Conservation (phyloP, 345 rosid genomes). For the Pistacia atlantica region DNA sequence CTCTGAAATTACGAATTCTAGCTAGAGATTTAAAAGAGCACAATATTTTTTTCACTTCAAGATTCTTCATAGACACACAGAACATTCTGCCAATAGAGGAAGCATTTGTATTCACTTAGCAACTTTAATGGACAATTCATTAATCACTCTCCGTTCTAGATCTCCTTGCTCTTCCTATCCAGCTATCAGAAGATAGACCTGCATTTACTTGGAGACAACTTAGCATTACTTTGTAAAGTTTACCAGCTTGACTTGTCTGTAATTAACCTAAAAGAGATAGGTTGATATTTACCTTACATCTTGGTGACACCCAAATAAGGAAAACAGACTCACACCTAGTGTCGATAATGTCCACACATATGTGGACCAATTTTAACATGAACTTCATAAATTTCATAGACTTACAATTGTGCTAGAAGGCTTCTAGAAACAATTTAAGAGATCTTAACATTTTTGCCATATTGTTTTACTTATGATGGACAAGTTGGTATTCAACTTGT, state of each 20-base stretch:
- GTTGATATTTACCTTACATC: not conserved
- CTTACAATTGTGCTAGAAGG: not conserved
- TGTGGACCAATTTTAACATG: not conserved
- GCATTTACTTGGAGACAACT: not conserved
- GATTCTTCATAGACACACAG: not conserved
- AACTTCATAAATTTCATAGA: not conserved
- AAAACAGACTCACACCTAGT: not conserved
- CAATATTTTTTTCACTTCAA: not conserved
- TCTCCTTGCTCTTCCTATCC: not conserved
- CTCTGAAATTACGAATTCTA: not conserved
- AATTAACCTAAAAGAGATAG: not conserved
- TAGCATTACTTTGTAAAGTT: not conserved
- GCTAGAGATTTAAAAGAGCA: not conserved
- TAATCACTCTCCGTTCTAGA: not conserved
- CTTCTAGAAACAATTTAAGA: not conserved
- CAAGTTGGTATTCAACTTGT: not conserved
- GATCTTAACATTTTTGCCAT: not conserved
- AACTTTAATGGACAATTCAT: not conserved
- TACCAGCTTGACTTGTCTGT: not conserved
- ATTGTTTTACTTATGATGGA: not conserved
- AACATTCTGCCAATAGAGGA: not conserved
- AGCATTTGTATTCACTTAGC: not conserved
- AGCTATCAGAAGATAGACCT: not conserved
- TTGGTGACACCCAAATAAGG: not conserved
- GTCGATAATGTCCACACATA: not conserved